Base-by-base conservation (phyloP, 805 yeast species). In the Cyberlindnera meyerae region DNA sequence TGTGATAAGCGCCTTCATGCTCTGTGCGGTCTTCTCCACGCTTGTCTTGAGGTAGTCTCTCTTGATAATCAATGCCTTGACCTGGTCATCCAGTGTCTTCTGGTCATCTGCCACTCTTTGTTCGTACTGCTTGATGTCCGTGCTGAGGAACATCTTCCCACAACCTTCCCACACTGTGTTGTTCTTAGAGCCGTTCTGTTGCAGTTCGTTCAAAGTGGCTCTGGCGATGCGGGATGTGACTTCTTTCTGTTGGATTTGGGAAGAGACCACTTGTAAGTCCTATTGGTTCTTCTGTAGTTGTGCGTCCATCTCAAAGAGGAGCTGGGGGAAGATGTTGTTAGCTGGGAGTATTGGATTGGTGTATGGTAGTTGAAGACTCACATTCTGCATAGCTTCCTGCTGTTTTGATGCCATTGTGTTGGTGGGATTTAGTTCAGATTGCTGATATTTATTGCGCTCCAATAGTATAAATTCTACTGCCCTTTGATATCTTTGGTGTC, bases 101-200 rank as follows among this genome's bases (percentile, higher is more conserved):
- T 73, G 74, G 46, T 84, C 86, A 16, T 60, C 54, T 16, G 64
- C 54, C 24, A 86, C 59, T 34, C 66, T 68, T 11, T 56, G 51
- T 31, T 71, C 57, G 58, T 84, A 83, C 4, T 64, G 60, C 4
- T 57, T 49, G 3, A 65, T 64, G 18, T 67, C 65, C 5, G 68
- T 68, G 16, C 54, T 31, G 8, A 82, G 61, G 55, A 82, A 83
- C 21, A 86, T 74, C 59, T 82, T 82, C 20, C 97, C 97, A 24
- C 85, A 74, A 5, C 94, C 85, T 54, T 84, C 76, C 93, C 95
- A 88, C 5, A 88, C 89, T 8, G 54, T 55, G 8, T 73, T 70
- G 15, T 64, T 64, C 8, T 63, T 68, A 1, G 46, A 42, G 11
- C 71, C 61, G 20, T 42, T 47, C 18, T 49, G 54, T 33, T 47